Conservation (phyloP, 345 rosid species). For the Microcos paniculata region DNA sequence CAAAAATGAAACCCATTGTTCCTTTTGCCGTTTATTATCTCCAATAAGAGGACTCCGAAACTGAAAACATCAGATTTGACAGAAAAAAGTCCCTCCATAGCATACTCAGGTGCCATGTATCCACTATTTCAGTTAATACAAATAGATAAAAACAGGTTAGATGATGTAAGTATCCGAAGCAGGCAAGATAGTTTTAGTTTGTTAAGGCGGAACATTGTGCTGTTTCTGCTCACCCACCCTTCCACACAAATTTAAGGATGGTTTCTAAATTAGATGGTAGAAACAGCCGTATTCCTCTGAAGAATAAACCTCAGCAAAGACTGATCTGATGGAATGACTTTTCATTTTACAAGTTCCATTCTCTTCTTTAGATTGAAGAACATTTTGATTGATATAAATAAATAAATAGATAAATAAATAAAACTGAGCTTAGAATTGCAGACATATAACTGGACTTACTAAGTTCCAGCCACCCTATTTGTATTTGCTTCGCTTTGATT, state of each 20-base stretch:
- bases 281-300: too few relatives aligned
- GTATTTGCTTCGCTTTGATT: constrained; percentile 34
- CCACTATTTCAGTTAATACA: constrained; percentile 15
- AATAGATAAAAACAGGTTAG: background rate
- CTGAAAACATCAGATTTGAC: constrained; percentile 47
- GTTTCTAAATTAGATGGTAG: too few relatives aligned
- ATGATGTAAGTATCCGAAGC: background rate
- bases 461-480: constrained; percentile 37
- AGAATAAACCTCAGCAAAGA: background rate
- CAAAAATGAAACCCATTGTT: constrained; percentile 32
- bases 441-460: constrained; percentile 18
- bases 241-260: too few relatives aligned
- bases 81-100: constrained; percentile 32
- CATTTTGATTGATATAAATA: too few relatives aligned
- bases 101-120: constrained; percentile 45
- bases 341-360: too few relatives aligned
- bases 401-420: too few relatives aligned
- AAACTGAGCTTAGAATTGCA: too few relatives aligned
- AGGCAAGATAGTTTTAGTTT: too few relatives aligned
- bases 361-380: too few relatives aligned
- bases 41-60: constrained; percentile 43
- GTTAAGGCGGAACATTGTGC: too few relatives aligned
- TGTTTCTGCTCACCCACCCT: too few relatives aligned
- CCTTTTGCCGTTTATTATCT: constrained; percentile 37
- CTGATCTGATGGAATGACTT: too few relatives aligned